Percentiles rank a stretch among this genome's conserved stretches.
These are phyloP conservation scores for Akanthomyces uredinophilus DNA, from an alignment of 2,329 filamentous ascomycete genomes.

Conservation along the genomic window DNA sequence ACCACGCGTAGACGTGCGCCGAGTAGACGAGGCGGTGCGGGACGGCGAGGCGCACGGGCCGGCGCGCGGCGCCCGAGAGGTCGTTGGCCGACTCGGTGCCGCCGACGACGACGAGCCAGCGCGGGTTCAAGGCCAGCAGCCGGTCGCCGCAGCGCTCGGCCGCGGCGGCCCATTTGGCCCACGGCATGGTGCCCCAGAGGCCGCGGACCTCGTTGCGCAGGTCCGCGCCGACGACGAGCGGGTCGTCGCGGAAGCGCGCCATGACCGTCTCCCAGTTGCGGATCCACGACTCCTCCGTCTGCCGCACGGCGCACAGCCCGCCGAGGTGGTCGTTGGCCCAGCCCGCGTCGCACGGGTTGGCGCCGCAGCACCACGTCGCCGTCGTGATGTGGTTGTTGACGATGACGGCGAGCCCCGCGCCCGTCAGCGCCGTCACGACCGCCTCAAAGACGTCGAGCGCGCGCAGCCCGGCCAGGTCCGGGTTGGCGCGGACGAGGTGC, in stretches of 20 bases:
- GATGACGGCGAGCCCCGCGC: slow-evolving; percentile 58
- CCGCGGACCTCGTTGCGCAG: slow-evolving; percentile 65
- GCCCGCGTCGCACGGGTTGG: slow-evolving; percentile 60
- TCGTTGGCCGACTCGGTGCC: slow-evolving; percentile 65
- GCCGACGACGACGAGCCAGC: slow-evolving; percentile 64
- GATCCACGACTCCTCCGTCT: slow-evolving; percentile 63
- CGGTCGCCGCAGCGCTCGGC: slow-evolving; percentile 59
- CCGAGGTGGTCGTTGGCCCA: slow-evolving; percentile 63
- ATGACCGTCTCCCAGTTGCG: slow-evolving; percentile 62
- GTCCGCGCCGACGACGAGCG: slow-evolving; percentile 60
- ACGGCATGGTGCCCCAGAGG: slow-evolving; percentile 64
- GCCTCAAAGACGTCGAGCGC: slow-evolving; percentile 60
- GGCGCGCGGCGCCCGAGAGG: slow-evolving; percentile 47
- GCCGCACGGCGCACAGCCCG: slow-evolving; percentile 53
- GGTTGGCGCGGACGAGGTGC: slow-evolving; percentile 49
- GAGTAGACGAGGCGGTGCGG: slow-evolving; percentile 58
- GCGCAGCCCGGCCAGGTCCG: slow-evolving; percentile 50
- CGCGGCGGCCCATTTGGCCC: slow-evolving; percentile 58
- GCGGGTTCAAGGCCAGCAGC: slow-evolving; percentile 50
- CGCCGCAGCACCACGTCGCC: slow-evolving; percentile 64
- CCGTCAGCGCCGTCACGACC: slow-evolving; percentile 53
- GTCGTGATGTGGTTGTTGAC: slow-evolving; percentile 68
- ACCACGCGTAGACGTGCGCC: slow-evolving; percentile 65
- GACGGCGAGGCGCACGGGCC: slow-evolving; percentile 54
- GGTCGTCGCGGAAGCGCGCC: slow-evolving; percentile 52